Evolutionary conservation across 257 asterid species (phyloP), one percentile per base, ranked within the genome.

Genomic region (Gynochthodes officinalis): DNA sequence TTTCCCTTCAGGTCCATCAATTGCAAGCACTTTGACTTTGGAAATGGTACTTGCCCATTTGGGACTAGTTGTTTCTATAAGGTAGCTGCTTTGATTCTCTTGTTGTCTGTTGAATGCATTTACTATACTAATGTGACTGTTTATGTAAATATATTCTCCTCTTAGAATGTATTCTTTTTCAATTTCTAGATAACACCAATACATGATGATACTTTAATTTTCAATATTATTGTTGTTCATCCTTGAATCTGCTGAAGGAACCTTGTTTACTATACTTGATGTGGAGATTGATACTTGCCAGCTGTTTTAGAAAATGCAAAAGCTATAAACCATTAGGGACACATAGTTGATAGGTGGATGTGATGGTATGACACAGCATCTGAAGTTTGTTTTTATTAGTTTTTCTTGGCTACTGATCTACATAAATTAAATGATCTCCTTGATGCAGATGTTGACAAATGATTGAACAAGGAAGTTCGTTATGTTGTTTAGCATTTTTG

Each of bases 11-110:
- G 99, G 83, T 90, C 97, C 77, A 95, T 92, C 68, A 96, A 95
- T 73, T 95, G 99, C 90, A 95, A 85, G 88, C 97, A 95, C 86
- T 95, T 92, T 70, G 95, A 95, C 84, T 95, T 89, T 79, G 99
- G 99, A 76, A 87, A 89, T 81, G 98, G 98, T 28, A 81, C 86
- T 71, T 95, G 99, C 83, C 99, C 98, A 57, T 95, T 95, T 81
- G 95, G 98, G 68, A 86, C 95, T 60, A 90, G 95, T 79, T 95
- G 99, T 79, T 95, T 95, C 73, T 95, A 95, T 87, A 90, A 82
- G 99, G 99, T 95, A 83, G 64, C 54, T 54, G 42, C 68, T 30
- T 25, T 13, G 30, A 13, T 5, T 19, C 43, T 23, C 1, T 69
- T 3, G 1, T 52, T 52, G n/a, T 33, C 30, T n/a, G 30, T 27